These are phyloP conservation scores for Nakazawaea populi DNA, from an alignment of 805 yeast genomes.

Conservation along the genomic window DNA sequence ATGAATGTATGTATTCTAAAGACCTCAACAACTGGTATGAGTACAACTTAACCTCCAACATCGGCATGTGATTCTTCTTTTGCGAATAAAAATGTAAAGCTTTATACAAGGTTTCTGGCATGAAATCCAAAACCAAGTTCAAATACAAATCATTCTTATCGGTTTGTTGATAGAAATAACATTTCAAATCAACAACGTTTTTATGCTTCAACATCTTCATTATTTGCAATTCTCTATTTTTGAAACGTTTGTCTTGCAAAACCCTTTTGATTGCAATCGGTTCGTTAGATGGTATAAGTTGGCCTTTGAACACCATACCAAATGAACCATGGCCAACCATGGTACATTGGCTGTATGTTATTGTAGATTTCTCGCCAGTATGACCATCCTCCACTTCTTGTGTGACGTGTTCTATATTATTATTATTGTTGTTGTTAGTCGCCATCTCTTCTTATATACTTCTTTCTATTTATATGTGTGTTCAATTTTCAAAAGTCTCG, in stretches of 20 bases:
- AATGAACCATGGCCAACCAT: slow-evolving; percentile 99
- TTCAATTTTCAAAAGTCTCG: no score
- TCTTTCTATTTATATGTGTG: not conserved
- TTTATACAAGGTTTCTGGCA: slow-evolving; percentile 94
- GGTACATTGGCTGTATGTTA: slow-evolving; percentile 68
- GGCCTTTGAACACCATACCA: slow-evolving; percentile 94
- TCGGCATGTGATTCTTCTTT: slow-evolving; percentile 75
- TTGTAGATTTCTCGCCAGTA: slow-evolving; percentile 53
- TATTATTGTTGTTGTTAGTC: slow-evolving; percentile 1
- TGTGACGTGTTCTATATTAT: slow-evolving; percentile 27
- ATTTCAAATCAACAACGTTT: slow-evolving; percentile 81
- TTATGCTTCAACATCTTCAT: slow-evolving; percentile 87
- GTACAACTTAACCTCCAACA: slow-evolving; percentile 80
- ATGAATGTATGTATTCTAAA: slow-evolving; percentile 68
- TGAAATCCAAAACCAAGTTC: slow-evolving; percentile 83
- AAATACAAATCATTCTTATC: slow-evolving; percentile 82
- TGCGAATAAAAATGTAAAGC: slow-evolving; percentile 76
- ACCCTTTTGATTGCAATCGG: slow-evolving; percentile 93
- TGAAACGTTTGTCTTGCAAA: slow-evolving; percentile 91
- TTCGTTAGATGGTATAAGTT: slow-evolving; percentile 64
- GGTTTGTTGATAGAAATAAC: slow-evolving; percentile 72
- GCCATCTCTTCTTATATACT: not conserved
- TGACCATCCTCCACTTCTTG: slow-evolving; percentile 71
- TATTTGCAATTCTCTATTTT: slow-evolving; percentile 90
- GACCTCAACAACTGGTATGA: slow-evolving; percentile 75